A percentile compares a stretch with the other conserved stretches of the same genome.
Conservation (phyloP, 495 filamentous ascomycete species). For the Neurospora sp. region DNA sequence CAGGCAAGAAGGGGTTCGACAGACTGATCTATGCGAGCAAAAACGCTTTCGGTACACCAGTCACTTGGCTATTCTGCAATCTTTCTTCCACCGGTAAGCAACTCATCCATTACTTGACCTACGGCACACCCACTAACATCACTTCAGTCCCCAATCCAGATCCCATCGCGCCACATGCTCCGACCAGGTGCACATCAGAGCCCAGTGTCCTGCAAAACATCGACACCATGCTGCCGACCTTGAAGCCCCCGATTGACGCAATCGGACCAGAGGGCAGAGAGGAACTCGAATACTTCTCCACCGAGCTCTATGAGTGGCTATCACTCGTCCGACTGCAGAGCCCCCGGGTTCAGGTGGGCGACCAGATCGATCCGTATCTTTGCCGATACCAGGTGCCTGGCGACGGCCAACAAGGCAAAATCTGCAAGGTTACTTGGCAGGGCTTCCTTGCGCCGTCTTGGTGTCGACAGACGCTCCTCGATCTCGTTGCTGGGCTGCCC, state of each 20-base stretch:
- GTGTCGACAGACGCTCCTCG: constrained; percentile 29
- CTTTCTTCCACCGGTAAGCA: constrained; percentile 32
- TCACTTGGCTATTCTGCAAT: constrained; percentile 78
- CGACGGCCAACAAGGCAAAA: constrained; percentile 18
- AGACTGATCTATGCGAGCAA: constrained; percentile 75
- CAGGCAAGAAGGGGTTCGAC: constrained; percentile 87
- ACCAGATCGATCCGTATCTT: constrained; percentile 70
- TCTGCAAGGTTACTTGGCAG: constrained; percentile 44
- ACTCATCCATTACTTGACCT: not conserved
- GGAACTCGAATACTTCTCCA: constrained; percentile 50
- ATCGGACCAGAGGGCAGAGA: constrained; percentile 23
- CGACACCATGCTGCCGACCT: constrained; percentile 35
- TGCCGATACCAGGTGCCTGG: constrained; percentile 66
- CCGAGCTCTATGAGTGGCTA: constrained; percentile 75
- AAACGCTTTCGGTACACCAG: constrained; percentile 60
- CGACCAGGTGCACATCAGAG: constrained; percentile 34
- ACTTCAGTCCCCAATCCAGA: constrained; percentile 30
- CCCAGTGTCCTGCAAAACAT: constrained; percentile 23
- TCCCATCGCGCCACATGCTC: constrained; percentile 45
- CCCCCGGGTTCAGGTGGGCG: constrained; percentile 54
- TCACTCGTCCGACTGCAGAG: constrained; percentile 62
- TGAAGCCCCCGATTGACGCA: constrained; percentile 33
- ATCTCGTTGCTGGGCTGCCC: constrained; percentile 30
- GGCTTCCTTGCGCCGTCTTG: constrained; percentile 41
- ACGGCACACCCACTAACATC: constrained; percentile 7